phyloP scores from a whole-genome alignment of 2,329 filamentous ascomycete genomes.

The Aspergillus sp. region DNA sequence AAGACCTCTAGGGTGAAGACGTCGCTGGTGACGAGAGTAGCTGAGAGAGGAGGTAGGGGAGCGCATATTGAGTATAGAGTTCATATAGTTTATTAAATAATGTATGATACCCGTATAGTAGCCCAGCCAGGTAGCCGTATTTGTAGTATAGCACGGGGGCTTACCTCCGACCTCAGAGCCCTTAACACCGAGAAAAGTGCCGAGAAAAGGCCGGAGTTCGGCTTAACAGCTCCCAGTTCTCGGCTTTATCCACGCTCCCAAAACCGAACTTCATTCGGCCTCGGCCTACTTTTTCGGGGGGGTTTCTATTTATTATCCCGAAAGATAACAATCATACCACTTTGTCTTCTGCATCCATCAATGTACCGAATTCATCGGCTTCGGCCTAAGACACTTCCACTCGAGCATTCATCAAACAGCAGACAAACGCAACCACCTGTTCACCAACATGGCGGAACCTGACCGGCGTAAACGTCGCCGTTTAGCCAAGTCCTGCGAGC shows the following conservation, averaged over 20 bases:
- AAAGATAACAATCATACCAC: too few species aligned
- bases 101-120: background rate
- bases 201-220: background rate
- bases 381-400: too few species aligned
- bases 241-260: background rate
- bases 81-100: background rate
- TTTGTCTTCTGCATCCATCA: background rate
- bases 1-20: background rate
- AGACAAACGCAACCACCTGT: background rate
- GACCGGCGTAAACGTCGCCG: constrained; percentile 28
- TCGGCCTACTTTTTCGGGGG: background rate
- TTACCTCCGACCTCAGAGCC: background rate
- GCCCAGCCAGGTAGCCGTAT: background rate
- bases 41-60: background rate
- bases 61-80: background rate
- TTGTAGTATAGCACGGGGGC: background rate
- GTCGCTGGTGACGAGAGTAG: background rate
- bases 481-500: constrained; percentile 27
- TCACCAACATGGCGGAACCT: constrained; percentile 1
- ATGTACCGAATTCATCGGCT: too few species aligned
- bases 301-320: background rate
- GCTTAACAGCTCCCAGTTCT: background rate
- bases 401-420: background rate
- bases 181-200: background rate
- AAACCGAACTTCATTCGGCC: background rate